A percentile compares a stretch with the other conserved stretches of the same genome.
Evolutionary conservation across 2,329 filamentous ascomycete genomes (phyloP).

Genomic region (Fusarium papillatum): DNA sequence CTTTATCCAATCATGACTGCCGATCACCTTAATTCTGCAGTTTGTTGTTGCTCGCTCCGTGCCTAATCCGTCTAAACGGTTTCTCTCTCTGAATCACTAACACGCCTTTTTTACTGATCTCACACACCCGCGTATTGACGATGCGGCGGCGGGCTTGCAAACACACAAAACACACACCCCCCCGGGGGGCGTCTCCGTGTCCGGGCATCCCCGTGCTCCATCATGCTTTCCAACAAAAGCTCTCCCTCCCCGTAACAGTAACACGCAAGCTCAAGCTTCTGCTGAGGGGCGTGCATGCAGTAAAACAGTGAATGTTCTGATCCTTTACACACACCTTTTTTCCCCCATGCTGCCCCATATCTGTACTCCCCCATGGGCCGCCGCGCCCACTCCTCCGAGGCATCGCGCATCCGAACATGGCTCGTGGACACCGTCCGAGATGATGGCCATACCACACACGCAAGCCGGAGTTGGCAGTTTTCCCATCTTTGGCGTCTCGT

Average conservation of each 20-base stretch:
- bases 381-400: constrained; percentile 9
- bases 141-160: neutral
- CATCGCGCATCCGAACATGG: constrained; percentile 22
- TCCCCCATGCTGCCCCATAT: constrained; percentile 22
- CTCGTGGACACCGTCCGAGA: constrained; percentile 33
- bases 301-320: neutral
- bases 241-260: neutral
- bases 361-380: constrained; percentile 37
- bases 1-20: neutral
- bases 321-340: neutral
- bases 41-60: neutral
- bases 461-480: constrained; percentile 19
- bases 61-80: constrained; percentile 1
- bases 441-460: constrained; percentile 5
- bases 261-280: constrained; percentile 4
- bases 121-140: constrained; percentile 2
- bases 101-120: neutral
- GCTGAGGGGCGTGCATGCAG: constrained; percentile 1
- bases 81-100: neutral
- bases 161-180: neutral
- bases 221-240: constrained; percentile 9
- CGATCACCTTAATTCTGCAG: neutral
- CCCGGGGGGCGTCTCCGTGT: neutral
- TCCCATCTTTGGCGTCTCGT: neutral
- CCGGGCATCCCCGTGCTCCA: constrained; percentile 1